Evolutionary conservation across 164 flowering plant species (phyloP), one percentile per base, ranked within the genome.

Genomic region (Magnolia changhungtana): DNA sequence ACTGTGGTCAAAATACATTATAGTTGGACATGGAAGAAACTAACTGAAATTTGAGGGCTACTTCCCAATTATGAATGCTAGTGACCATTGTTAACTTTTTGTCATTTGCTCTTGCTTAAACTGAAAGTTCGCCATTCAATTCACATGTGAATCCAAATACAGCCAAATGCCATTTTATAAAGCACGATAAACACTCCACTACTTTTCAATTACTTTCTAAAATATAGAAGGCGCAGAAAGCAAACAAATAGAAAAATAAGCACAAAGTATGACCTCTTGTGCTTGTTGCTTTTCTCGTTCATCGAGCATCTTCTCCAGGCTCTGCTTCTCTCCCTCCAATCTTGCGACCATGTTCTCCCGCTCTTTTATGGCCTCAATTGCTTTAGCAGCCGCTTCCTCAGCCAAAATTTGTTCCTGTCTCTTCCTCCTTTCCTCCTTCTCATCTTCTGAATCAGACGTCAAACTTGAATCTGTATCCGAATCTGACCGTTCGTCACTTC

Each of bases 301-400:
- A 68, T 91, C 97, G 59, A 96, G 88, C 80, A 92, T 93, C 81
- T 94, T 93, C 89, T 91, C 98, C 75, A 96, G 84, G 84, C 97
- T 93, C 80, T 91, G 90, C 78, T 92, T 96, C 86, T 96, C 98
- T 23, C 98, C 98, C 81, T 96, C 99, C 82, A 96, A 84, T 81
- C 87, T 87, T 37, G 99, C 98, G 71, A 93, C 92, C 75, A 83
- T 55, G 78, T 93, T 89, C 84, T 96, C 99, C 5, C 87, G 89
- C 68, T 92, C 97, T 84, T 88, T 89, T 58, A 93, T 89, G 37
- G 92, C 93, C 79, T 84, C 89, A 50, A 77, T 78, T 71, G 97
- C 99, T 89, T 83, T 91, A 71, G 94, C 95, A 69, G 96, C 97
- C 31, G 86, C 90, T 86, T 82, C 88, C 84, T 89, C 95, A 63